These are phyloP conservation scores for Miscanthus lutarioriparius DNA, from an alignment of 176 grass and related monocot species.

Conservation along the genomic window DNA sequence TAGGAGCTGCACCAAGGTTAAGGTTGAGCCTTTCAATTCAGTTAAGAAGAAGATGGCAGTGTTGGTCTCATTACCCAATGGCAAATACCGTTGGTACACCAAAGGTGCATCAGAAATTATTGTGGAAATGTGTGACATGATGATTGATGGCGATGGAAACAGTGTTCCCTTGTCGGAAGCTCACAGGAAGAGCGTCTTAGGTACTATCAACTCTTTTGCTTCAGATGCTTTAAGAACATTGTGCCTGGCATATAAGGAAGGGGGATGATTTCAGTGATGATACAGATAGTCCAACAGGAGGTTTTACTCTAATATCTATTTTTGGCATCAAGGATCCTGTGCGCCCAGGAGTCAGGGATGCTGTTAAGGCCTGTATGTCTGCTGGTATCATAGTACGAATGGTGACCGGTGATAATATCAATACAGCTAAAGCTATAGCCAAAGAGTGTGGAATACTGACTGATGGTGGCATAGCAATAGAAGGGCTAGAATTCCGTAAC, in stretches of 20 bases:
- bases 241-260: conserved; percentile 83
- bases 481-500: conserved; percentile 72
- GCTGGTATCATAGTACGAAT: conserved; percentile 89
- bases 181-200: conserved; percentile 48
- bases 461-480: conserved; percentile 84
- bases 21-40: conserved; percentile 96
- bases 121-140: conserved; percentile 68
- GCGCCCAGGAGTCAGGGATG: conserved; percentile 80
- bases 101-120: conserved; percentile 97
- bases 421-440: conserved; percentile 97
- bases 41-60: conserved; percentile 94
- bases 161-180: conserved; percentile 47
- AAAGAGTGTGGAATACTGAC: conserved; percentile 94
- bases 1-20: conserved; percentile 66
- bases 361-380: conserved; percentile 73
- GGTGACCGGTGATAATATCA: conserved; percentile 96
- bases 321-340: conserved; percentile 98
- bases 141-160: conserved; percentile 68
- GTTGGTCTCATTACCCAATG: conserved; percentile 62
- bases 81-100: conserved; percentile 57
- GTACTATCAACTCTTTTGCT: conserved; percentile 79
- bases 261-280: conserved; percentile 49
- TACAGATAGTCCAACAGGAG: conserved; percentile 54
- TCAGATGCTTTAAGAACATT: conserved; percentile 82
- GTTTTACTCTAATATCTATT: conserved; percentile 79